Evolutionary conservation across 768 basidiomycete species (phyloP).

Genomic region (Cyathus striatus): DNA sequence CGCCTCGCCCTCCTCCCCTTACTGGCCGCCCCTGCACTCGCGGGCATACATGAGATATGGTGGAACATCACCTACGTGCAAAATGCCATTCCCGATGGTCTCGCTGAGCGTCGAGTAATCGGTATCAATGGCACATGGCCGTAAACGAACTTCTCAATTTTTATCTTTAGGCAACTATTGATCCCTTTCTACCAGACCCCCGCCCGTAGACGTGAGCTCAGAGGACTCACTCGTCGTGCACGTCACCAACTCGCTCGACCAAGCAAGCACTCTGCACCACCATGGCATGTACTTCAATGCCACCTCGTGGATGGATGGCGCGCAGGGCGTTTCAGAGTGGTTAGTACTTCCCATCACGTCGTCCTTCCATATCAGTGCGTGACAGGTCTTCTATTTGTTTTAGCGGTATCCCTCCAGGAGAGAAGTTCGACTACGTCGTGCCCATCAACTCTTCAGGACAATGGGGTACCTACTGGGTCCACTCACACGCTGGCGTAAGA

Average conservation of each 20-base stretch:
- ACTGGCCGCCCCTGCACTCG: constrained; percentile 41
- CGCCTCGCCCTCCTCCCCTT: constrained; percentile 24
- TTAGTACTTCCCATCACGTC: constrained; percentile 22
- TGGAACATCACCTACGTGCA: constrained; percentile 90
- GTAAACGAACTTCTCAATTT: constrained; percentile 35
- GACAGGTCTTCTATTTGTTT: constrained; percentile 36
- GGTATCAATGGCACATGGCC: constrained; percentile 95
- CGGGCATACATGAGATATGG: constrained; percentile 72
- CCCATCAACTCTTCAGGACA: constrained; percentile 65
- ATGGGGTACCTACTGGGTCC: constrained; percentile 81
- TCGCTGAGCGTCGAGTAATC: constrained; percentile 69
- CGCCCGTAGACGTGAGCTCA: constrained; percentile 68
- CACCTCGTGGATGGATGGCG: constrained; percentile 87
- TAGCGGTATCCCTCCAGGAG: constrained; percentile 74
- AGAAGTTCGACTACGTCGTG: constrained; percentile 69
- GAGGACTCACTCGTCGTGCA: constrained; percentile 77
- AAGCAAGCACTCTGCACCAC: constrained; percentile 74
- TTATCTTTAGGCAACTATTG: constrained; percentile 2
- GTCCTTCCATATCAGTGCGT: not conserved
- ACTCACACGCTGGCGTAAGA: constrained; percentile 57
- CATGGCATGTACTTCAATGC: constrained; percentile 96
- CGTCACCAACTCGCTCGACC: constrained; percentile 64
- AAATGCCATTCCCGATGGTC: constrained; percentile 79
- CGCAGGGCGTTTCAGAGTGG: constrained; percentile 81
- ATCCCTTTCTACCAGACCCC: constrained; percentile 49